Evolutionary conservation across 306 rosid genomes (phyloP).

Genomic region (Vigna trinervia): DNA sequence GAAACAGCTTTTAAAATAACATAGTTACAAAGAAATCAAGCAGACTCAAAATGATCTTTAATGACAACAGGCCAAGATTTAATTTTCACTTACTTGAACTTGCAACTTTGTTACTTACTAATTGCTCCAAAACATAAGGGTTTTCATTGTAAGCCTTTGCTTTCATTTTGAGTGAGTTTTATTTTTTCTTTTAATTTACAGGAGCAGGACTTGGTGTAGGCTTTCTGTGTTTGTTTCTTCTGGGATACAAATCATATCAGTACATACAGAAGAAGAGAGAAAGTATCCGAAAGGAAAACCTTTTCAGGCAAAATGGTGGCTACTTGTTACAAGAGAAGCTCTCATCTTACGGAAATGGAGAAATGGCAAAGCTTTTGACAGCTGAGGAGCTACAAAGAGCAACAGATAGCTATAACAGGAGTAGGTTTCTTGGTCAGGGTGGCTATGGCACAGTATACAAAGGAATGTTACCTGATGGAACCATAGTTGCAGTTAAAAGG

Average conservation of each 20-base stretch:
- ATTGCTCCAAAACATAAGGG: neutral
- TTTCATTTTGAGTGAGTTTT: neutral
- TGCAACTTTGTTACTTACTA: neutral
- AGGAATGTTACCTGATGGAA: constrained; percentile 56
- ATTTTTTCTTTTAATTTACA: constrained; percentile 25
- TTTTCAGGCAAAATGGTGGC: constrained; percentile 71
- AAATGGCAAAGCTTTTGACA: constrained; percentile 52
- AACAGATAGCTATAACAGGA: constrained; percentile 52
- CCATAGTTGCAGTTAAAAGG: constrained; percentile 55
- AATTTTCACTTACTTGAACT: constrained; percentile 8
- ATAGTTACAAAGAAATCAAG: too few relatives aligned
- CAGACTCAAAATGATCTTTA: neutral
- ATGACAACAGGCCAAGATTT: neutral
- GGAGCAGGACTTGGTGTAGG: constrained; percentile 56
- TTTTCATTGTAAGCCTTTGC: neutral
- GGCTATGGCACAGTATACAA: constrained; percentile 52
- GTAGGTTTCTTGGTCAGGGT: constrained; percentile 55
- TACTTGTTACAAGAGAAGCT: constrained; percentile 52
- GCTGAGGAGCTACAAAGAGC: constrained; percentile 59
- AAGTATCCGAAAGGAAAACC: constrained; percentile 38
- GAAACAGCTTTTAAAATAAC: too few relatives aligned
- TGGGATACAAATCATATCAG: constrained; percentile 45
- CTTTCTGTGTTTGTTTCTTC: constrained; percentile 48
- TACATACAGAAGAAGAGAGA: constrained; percentile 39
- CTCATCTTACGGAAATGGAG: constrained; percentile 42